Evolutionary conservation across 2,329 filamentous ascomycete genomes (phyloP).

Genomic region (Cercospora canescens): DNA sequence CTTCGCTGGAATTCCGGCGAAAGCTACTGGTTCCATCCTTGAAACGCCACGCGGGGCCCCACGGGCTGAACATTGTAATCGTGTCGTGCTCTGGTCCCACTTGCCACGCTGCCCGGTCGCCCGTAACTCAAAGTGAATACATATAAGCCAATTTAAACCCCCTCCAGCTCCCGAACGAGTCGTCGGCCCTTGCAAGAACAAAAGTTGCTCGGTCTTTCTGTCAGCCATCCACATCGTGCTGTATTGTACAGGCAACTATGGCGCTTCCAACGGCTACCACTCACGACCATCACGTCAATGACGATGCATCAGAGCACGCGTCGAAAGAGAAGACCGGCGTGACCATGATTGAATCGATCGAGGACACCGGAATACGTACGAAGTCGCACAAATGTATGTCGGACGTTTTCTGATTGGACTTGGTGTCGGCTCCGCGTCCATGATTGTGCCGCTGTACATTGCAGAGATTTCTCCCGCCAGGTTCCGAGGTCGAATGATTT

Average conservation of each 20-base stretch:
- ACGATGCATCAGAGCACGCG: neutral
- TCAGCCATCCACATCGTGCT: neutral
- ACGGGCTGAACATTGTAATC: neutral
- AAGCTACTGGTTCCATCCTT: slow-evolving; percentile 2
- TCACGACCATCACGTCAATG: neutral
- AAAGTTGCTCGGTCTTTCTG: neutral
- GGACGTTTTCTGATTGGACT: slow-evolving; percentile 40
- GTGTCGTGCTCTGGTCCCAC: neutral
- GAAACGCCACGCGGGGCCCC: neutral
- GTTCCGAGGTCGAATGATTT: slow-evolving; percentile 42
- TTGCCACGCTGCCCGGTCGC: neutral
- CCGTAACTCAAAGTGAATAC: neutral
- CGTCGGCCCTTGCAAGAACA: neutral
- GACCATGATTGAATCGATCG: slow-evolving; percentile 3
- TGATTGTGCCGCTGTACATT: slow-evolving; percentile 45
- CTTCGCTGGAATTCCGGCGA: neutral
- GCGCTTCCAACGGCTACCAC: neutral
- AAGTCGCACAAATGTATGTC: slow-evolving; percentile 10
- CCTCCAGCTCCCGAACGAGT: neutral
- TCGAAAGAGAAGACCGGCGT: neutral
- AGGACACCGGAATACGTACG: slow-evolving; percentile 31
- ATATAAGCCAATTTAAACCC: neutral
- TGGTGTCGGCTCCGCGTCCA: slow-evolving; percentile 49
- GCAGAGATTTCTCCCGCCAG: slow-evolving; percentile 52
- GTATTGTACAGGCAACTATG: neutral